Conservation (phyloP, 148 eudicot species). For the Limonium bicolor region DNA sequence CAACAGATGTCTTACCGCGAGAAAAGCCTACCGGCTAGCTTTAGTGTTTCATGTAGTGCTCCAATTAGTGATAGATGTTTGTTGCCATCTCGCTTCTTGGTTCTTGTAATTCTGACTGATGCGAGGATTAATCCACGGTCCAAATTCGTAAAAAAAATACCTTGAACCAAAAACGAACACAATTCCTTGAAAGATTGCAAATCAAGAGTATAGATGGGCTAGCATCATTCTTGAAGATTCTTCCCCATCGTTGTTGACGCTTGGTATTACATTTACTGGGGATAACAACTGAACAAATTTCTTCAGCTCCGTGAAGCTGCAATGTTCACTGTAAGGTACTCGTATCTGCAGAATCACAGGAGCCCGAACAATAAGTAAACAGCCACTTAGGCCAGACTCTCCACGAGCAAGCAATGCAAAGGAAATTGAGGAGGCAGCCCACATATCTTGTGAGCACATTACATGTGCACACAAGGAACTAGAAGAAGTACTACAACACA, state of each 20-base stretch:
- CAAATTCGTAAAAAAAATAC: no score
- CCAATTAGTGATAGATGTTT: no score
- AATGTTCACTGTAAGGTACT: conserved; percentile 96
- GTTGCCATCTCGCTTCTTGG: no score
- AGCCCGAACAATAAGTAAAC: not conserved
- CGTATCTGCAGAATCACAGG: conserved; percentile 46
- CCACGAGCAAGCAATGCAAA: not conserved
- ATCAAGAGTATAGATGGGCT: conserved; percentile 11
- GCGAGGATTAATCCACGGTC: no score
- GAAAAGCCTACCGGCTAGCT: no score
- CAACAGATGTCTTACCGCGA: no score
- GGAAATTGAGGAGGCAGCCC: no score
- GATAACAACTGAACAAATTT: conserved; percentile 67
- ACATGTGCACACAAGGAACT: not conserved
- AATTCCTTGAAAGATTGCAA: no score
- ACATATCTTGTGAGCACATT: no score
- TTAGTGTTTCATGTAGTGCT: no score
- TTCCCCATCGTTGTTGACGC: conserved; percentile 67
- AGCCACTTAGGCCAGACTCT: not conserved
- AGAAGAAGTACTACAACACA: not conserved
- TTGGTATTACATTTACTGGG: conserved; percentile 61
- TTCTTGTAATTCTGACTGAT: no score
- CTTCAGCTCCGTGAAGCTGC: conserved; percentile 76
- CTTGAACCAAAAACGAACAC: no score
- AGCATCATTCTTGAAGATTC: conserved; percentile 49